Evolutionary conservation across 1,284 basidiomycete genomes (phyloP).

Genomic region (Leccinum solheimii): DNA sequence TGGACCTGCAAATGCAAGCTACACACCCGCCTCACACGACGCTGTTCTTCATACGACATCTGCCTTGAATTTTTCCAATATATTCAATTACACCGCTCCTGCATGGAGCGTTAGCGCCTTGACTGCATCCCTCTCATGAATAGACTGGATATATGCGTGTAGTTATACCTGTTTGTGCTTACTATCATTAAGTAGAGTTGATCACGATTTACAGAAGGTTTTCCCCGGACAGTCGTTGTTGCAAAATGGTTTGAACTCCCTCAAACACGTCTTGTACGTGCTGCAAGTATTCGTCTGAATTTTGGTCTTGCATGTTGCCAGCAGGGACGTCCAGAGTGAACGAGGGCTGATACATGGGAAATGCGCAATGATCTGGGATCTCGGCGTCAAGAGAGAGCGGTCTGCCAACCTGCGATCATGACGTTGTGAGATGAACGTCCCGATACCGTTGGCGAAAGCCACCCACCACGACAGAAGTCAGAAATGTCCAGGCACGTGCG

Average conservation of each 20-base stretch:
- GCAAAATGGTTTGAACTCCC: slow-evolving; percentile 19
- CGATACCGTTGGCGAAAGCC: background rate
- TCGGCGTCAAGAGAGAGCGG: slow-evolving; percentile 57
- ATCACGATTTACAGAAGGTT: background rate
- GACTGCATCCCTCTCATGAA: slow-evolving; percentile 14
- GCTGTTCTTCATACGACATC: slow-evolving; percentile 47
- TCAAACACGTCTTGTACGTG: slow-evolving; percentile 36
- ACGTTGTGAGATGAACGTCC: background rate
- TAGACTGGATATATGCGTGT: background rate
- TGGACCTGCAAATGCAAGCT: slow-evolving; percentile 50
- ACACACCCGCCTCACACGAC: slow-evolving; percentile 52
- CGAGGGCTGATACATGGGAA: slow-evolving; percentile 72
- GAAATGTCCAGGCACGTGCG: slow-evolving; percentile 81
- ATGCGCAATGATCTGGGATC: slow-evolving; percentile 72
- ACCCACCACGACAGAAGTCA: slow-evolving; percentile 71
- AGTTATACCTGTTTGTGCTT: background rate
- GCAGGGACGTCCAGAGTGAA: slow-evolving; percentile 76
- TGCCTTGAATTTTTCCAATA: slow-evolving; percentile 46
- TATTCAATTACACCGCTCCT: slow-evolving; percentile 58
- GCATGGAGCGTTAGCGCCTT: slow-evolving; percentile 60
- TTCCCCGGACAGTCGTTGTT: slow-evolving; percentile 12
- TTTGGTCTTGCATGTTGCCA: slow-evolving; percentile 73
- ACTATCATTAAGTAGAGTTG: background rate
- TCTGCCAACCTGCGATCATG: slow-evolving; percentile 44
- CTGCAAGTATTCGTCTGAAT: slow-evolving; percentile 55